Percentiles rank a stretch among this genome's conserved stretches.
These are phyloP conservation scores for Tetradesmus lagerheimii DNA, from an alignment of 139 green algal species.

Conservation along the genomic window DNA sequence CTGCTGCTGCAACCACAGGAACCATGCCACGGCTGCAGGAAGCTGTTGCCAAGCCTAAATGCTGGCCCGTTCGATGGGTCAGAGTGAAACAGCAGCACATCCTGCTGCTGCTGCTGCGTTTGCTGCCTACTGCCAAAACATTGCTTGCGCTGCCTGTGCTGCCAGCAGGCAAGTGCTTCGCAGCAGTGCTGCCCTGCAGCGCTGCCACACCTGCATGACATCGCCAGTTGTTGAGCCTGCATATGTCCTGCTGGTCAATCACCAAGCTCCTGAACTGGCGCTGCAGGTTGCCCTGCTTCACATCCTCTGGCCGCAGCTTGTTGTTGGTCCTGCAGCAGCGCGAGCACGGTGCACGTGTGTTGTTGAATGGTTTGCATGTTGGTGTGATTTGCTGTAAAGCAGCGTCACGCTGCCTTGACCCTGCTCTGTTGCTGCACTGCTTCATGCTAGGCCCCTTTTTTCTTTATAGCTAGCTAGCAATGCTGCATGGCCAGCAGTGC, in stretches of 20 bases:
- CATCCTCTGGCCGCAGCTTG: conserved; percentile 76
- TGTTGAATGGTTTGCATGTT: neutral
- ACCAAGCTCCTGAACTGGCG: conserved; percentile 73
- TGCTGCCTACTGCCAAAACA: too few relatives aligned
- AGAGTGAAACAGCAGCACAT: too few relatives aligned
- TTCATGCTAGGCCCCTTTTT: too few relatives aligned
- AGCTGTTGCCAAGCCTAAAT: too few relatives aligned
- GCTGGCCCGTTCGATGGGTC: too few relatives aligned
- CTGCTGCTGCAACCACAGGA: too few relatives aligned
- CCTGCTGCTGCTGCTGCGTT: too few relatives aligned
- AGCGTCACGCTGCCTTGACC: too few relatives aligned
- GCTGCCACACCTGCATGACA: conserved; percentile 70
- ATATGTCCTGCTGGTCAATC: conserved; percentile 79
- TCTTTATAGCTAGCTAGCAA: too few relatives aligned
- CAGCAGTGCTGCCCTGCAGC: neutral
- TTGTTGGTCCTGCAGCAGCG: conserved; percentile 59
- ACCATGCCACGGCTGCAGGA: too few relatives aligned
- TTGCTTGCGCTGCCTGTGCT: too few relatives aligned
- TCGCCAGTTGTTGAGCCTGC: conserved; percentile 82
- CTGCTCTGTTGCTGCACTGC: neutral
- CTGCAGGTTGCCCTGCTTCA: conserved; percentile 79
- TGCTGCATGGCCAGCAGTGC: neutral
- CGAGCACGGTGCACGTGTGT: neutral
- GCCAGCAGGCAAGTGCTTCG: neutral
- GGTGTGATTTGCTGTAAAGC: too few relatives aligned